Evolutionary conservation across 148 eudicot species (phyloP), one percentile per base, ranked within the genome.

Genomic region (Vaccinium corymbosum): DNA sequence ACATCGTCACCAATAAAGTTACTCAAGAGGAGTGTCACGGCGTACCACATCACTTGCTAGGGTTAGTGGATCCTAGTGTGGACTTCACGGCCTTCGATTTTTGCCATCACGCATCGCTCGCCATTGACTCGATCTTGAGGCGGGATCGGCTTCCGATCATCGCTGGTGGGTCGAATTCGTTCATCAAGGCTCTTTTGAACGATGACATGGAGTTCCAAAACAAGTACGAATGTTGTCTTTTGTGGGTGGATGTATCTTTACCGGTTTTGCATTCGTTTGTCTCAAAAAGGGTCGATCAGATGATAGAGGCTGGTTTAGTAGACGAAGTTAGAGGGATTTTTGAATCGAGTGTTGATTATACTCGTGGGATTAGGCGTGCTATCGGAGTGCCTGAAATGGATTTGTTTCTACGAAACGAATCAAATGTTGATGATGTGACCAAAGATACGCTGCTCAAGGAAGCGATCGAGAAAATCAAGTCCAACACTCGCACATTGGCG

Each of bases 81-180:
- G 98, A 94, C 53, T 95, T 92, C 84, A 87, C 92, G 0, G 85
- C 97, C 19, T 5, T 80, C 1, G 91, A 95, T 78, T 95, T 94
- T 79, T 85, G 90, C 13, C 89, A 76, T 15, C 92, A 89, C 10
- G 98, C 98, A 10, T 83, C 83, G 19, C 56, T 20, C 1, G 94
- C 94, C 2, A 86, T 92, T 17, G 94, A 91, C 12, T 90, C 95
- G 66, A 92, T 95, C 76, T 79, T 82, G 0, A 81, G 89, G 50
- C 88, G 85, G 46, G 90, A 90, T 51, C 86, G 83, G 84, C 89
- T 95, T 42, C 98, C 98, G 15, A 93, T 95, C 86, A 94, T 95
- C 19, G 98, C 97, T 13, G 98, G 98, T 2, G 98, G 98, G 16
- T 95, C 98, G 49, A 95, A 95, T 82, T 95, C 98, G 6, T 92